Evolutionary conservation across 2,329 filamentous ascomycete species (phyloP), one percentile per base, ranked within the genome.

Genomic region (Neofusicoccum kwambonambiense): DNA sequence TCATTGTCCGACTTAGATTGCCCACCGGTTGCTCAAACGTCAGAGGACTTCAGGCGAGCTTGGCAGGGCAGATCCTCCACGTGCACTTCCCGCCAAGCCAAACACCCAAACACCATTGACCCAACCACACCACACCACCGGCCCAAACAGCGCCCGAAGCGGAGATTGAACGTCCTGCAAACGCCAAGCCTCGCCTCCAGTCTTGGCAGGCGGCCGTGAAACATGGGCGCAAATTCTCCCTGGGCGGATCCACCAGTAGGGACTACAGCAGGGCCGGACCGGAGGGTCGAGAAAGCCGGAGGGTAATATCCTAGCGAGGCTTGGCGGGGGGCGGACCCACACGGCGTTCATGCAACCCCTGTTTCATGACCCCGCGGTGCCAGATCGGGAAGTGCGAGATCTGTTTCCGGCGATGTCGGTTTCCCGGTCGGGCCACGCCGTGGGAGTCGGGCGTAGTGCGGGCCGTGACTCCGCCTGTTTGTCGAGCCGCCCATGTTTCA

Each of bases 301-400:
- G 19, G 11, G 31, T 31, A 51, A 51, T 62, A 51, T 44, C 51
- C 35, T 8, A 27, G 17, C 45, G 35, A 41, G 45, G 45, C 58
- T 62, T 62, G 58, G 58, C 58, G 42, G 58, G 58, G 9, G 34
- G 11, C 2, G 58, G 8, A 42, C 58, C 58, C 58, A 62, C 58
- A 42, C 11, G 35, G 19, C 34, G 17, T 51, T 62, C 35, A 51
- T 62, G 44, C 45, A 11, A 31, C 44, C n/a, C 44, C 58, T 42
- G 58, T 62, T 62, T 50, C 35, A 62, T n/a, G 12, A 27, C 44
- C 7, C 31, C 4, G 42, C 17, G n/a, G 27, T 15, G 22, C 35
- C 56, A 41, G 13, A 62, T 17, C 58, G 44, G 45, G 58, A 61
- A 5, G 17, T 31, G 44, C 45, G 34, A 62, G n/a, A 17, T 22